Conservation (phyloP, 176 grass and related monocot genomes). For the Chrysopogon serrulatus region DNA sequence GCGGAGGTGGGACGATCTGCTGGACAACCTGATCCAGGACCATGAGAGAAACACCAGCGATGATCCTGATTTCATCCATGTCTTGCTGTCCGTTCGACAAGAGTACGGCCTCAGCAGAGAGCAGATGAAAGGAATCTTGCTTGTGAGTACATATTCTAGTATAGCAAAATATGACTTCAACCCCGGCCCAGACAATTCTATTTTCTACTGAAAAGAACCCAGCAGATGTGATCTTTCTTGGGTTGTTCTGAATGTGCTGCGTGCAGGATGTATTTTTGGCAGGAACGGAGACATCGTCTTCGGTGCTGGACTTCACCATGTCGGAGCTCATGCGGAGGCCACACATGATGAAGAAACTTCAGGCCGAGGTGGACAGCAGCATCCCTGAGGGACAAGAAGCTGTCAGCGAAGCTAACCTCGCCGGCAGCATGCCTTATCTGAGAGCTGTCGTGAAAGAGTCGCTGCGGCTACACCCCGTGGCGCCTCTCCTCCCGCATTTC, state of each 20-base stretch:
- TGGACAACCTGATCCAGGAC: conserved; percentile 25
- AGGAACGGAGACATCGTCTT: conserved; percentile 26
- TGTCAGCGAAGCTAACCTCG: conserved; percentile 16
- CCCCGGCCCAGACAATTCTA: no score
- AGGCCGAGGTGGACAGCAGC: conserved; percentile 18
- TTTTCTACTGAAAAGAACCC: no score
- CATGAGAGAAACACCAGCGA: not conserved
- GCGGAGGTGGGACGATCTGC: conserved; percentile 34
- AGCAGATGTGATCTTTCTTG: not conserved
- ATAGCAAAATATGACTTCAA: not conserved
- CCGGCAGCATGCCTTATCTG: conserved; percentile 4
- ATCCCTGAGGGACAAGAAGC: not conserved
- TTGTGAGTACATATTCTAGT: not conserved
- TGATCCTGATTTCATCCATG: conserved; percentile 10
- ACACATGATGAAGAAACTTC: conserved; percentile 29
- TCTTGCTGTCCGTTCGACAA: conserved; percentile 17
- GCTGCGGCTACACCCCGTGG: conserved; percentile 12
- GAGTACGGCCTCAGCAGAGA: conserved; percentile 8
- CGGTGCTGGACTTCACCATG: conserved; percentile 35
- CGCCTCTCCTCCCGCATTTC: conserved; percentile 30
- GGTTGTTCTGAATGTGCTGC: no score
- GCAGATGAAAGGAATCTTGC: conserved; percentile 21
- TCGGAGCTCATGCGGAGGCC: conserved; percentile 28
- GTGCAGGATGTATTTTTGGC: conserved; percentile 46
- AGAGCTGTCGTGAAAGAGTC: conserved; percentile 36